Conservation (phyloP, 192 early-diverging fungal genomes). For the Ramicandelaber brevisporus region DNA sequence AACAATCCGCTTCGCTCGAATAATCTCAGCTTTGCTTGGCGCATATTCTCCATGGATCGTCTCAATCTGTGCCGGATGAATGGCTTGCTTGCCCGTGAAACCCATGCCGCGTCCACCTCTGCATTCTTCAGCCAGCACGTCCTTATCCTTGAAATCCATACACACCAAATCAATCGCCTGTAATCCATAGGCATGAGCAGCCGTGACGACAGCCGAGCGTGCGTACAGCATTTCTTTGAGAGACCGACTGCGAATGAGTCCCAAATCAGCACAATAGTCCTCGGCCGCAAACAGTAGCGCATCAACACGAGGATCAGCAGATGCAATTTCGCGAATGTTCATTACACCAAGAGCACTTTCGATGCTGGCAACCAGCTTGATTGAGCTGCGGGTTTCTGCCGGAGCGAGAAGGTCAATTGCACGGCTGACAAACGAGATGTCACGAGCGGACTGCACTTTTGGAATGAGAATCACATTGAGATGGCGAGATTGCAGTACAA, state of each 20-base stretch:
- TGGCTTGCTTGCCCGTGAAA: constrained; percentile 88
- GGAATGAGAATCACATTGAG: constrained; percentile 64
- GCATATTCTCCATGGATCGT: constrained; percentile 53
- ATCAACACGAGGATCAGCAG: constrained; percentile 45
- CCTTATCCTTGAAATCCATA: constrained; percentile 53
- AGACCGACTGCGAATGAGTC: constrained; percentile 41
- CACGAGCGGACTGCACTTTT: constrained; percentile 57
- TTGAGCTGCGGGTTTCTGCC: constrained; percentile 24
- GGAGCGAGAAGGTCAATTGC: constrained; percentile 48
- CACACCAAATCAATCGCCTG: constrained; percentile 92
- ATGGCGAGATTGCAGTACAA: constrained; percentile 31
- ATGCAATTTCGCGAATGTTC: constrained; percentile 66
- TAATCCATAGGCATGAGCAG: constrained; percentile 56
- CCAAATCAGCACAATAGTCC: constrained; percentile 81
- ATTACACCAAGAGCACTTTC: constrained; percentile 71
- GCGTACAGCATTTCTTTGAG: constrained; percentile 58
- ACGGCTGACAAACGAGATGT: constrained; percentile 44
- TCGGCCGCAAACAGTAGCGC: constrained; percentile 80
- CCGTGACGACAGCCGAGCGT: constrained; percentile 47
- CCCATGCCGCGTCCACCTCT: constrained; percentile 71
- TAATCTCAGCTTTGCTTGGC: constrained; percentile 37
- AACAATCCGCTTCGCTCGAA: constrained; percentile 40
- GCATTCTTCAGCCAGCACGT: constrained; percentile 52
- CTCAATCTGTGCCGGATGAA: constrained; percentile 75
- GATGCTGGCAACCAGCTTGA: constrained; percentile 66